Evolutionary conservation across 352 stramenopile species (phyloP), one percentile per base, ranked within the genome.

Genomic region (Phytophthora ramorum): DNA sequence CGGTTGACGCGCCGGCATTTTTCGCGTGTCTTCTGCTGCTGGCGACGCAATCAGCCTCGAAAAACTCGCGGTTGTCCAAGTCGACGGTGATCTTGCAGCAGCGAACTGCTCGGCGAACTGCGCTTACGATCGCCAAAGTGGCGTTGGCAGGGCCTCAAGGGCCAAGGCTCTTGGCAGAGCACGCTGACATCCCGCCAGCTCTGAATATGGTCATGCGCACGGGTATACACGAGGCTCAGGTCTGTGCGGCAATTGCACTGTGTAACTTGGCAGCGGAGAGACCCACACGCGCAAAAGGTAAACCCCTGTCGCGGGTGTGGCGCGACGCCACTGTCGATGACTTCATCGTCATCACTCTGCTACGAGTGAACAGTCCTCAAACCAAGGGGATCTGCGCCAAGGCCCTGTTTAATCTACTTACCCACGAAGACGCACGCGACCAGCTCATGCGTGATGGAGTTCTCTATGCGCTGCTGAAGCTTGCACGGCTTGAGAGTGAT

Each of bases 121-220:
- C 83, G 14, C 69, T 93, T 12, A 89, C 80, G 35, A 83, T 93
- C 56, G 78, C 85, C 0, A 79, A 78, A 5, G 79, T 89, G 13
- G 85, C 83, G 38, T 56, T 90, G 26, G 55, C 45, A 37, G 64
- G 71, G 0, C 64, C 74, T 4, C 74, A 77, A 19, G 87, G 85
- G 0, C 71, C 86, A 10, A 73, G 69, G 12, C 49, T 90, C 12
- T 58, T 93, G 22, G 73, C 82, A 3, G 64, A 69, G 4, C 64
- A 87, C 50, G 22, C 60, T 20, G 81, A 92, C 22, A 79, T 93
- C 24, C 73, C 85, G 6, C 76, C 84, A 6, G 84, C 85, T 22
- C 63, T 96, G 9, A 95, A 95, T 46, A 78, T 78, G 24, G 81
- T 96, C 73, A 95, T 96, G 88, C 85, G 90, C 13, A 93, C 84